Evolutionary conservation across 2,329 filamentous ascomycete species (phyloP), one percentile per base, ranked within the genome.

Genomic region (Aspergillus sp.): DNA sequence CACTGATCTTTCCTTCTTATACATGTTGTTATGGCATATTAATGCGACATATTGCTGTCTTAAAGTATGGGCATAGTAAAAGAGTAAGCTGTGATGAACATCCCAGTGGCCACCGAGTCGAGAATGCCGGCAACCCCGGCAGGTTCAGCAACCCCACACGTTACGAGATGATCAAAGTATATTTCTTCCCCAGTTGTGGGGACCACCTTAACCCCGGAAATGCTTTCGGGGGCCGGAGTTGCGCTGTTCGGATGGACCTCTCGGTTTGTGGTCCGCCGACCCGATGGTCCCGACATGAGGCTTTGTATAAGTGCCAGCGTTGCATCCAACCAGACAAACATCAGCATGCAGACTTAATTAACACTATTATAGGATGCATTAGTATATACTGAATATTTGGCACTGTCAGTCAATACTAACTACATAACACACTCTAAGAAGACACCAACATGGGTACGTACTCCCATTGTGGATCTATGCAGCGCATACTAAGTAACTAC

Each of bases 241-340:
- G 41, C 21, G 41, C 19, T 19, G 41, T 15, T 45, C 19, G 41
- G 41, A 45, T 45, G 41, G 41, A 45, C 41, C 28, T 39, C 21
- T 53, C 32, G 51, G 51, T 53, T 39, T 41, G 51, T 53, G 36
- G 50, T 21, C 32, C 41, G 41, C 41, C 19, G 19, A 45, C 41
- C 41, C 41, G 41, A 45, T 21, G 41, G 10, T 45, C 41, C 41
- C 41, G 41, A 45, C n/a, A 10, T 23, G 41, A 45, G 41, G 41
- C 41, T 10, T 45, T 10, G 41, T 45, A 45, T 45, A 45, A 45
- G 41, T 19, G 41, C 41, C 41, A 23, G 41, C 12, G 32, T 32
- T 12, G 19, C 41, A 12, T 17, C 41, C 41, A 45, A 19, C 17
- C 17, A 17, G 5, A 12, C 25, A 3, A 28, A 2, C 25, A 28